phyloP scores from a whole-genome alignment of 2,329 filamentous ascomycete genomes.

The Fusarium circinatum region DNA sequence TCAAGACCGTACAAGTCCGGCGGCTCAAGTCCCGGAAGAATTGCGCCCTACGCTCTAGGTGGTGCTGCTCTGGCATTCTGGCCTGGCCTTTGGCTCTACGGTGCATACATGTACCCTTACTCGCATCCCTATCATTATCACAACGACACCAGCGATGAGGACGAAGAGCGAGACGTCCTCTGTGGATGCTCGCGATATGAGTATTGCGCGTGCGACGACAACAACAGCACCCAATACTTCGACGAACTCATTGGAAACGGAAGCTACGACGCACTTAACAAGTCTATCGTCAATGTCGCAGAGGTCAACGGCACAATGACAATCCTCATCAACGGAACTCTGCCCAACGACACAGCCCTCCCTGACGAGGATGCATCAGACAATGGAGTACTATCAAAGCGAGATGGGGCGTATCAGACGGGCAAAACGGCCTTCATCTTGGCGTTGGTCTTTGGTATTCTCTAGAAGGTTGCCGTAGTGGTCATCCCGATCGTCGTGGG shows the following conservation, averaged over 20 bases:
- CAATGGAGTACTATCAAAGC: conserved; percentile 42
- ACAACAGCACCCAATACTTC: conserved; percentile 67
- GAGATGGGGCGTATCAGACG: neutral
- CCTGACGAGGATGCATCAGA: conserved; percentile 45
- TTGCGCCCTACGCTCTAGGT: conserved; percentile 63
- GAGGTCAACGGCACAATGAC: conserved; percentile 69
- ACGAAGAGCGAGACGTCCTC: conserved; percentile 51
- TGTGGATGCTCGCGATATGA: conserved; percentile 62
- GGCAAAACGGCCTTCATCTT: neutral
- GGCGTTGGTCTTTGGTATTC: neutral
- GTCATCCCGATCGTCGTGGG: too few relatives aligned
- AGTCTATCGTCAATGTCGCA: conserved; percentile 69
- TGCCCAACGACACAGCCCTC: conserved; percentile 76
- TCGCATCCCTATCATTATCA: conserved; percentile 56
- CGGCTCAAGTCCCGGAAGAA: conserved; percentile 60
- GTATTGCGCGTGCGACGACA: conserved; percentile 76
- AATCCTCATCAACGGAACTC: conserved; percentile 79
- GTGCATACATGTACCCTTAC: conserved; percentile 68
- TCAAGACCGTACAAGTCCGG: conserved; percentile 69
- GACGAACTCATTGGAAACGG: conserved; percentile 73
- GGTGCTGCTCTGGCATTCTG: conserved; percentile 65
- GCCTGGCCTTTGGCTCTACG: conserved; percentile 72
- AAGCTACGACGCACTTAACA: conserved; percentile 68
- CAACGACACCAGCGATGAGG: conserved; percentile 59
- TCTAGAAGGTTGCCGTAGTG: too few relatives aligned